These are phyloP conservation scores for Apiotrichum porosum DNA, from an alignment of 1,284 basidiomycete species.

Conservation along the genomic window DNA sequence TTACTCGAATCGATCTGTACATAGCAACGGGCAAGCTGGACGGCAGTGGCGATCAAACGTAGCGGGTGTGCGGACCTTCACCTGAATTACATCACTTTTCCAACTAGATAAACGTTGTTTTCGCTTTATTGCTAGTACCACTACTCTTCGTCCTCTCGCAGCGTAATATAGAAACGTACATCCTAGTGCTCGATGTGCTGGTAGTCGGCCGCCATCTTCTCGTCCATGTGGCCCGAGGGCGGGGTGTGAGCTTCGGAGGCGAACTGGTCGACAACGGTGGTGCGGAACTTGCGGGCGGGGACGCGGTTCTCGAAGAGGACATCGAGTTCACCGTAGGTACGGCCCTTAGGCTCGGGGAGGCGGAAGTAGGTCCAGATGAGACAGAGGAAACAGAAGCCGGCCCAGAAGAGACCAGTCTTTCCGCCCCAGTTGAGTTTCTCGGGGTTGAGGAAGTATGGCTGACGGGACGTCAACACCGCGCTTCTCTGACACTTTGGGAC, in stretches of 20 bases:
- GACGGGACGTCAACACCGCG: slow-evolving; percentile 14
- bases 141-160: no score
- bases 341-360: slow-evolving; percentile 36
- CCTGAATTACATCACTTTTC: no score
- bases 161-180: no score
- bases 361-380: slow-evolving; percentile 22
- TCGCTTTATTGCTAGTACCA: no score
- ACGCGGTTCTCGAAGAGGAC: slow-evolving; percentile 44
- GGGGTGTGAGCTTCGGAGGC: neutral
- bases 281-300: slow-evolving; percentile 42
- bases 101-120: no score
- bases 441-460: slow-evolving; percentile 19
- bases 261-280: slow-evolving; percentile 29
- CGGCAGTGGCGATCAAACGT: no score
- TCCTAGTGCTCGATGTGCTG: no score
- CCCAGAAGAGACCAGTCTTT: slow-evolving; percentile 48
- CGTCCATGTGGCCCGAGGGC: no score
- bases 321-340: slow-evolving; percentile 49
- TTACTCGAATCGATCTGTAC: no score
- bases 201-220: no score
- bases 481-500: slow-evolving; percentile 12
- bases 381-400: slow-evolving; percentile 26
- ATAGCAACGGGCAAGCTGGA: no score
- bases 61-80: no score
- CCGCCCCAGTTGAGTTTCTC: slow-evolving; percentile 20